phyloP scores from a whole-genome alignment of 2,329 filamentous ascomycete genomes.

The Sclerotinia minor region DNA sequence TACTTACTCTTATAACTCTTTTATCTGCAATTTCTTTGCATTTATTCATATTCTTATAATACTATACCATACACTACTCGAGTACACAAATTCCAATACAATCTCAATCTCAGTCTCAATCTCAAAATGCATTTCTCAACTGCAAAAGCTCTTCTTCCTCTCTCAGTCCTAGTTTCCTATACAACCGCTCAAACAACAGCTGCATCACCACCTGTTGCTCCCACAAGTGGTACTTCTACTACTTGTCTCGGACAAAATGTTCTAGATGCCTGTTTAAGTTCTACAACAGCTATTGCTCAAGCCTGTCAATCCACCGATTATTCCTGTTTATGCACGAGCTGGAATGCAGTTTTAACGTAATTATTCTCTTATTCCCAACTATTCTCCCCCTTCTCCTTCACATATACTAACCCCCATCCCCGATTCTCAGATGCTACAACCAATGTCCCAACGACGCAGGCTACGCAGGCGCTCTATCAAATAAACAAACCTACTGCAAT shows the following conservation, averaged over 20 bases:
- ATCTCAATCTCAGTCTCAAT: background rate
- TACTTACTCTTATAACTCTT: background rate
- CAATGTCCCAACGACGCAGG: constrained; percentile 57
- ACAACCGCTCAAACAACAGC: constrained; percentile 35
- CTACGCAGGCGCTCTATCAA: constrained; percentile 26
- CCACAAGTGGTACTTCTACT: constrained; percentile 4
- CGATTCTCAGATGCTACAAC: constrained; percentile 56
- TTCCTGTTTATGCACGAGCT: constrained; percentile 57
- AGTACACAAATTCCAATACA: background rate
- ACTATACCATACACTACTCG: background rate
- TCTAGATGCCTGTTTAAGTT: constrained; percentile 44
- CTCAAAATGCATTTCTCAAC: constrained; percentile 28
- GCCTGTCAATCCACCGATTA: constrained; percentile 43
- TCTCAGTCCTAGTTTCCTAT: constrained; percentile 38
- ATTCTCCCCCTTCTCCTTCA: background rate
- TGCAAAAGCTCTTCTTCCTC: constrained; percentile 27
- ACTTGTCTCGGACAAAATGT: constrained; percentile 44
- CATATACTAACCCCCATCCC: background rate
- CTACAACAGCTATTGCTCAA: constrained; percentile 42
- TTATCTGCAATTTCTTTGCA: background rate
- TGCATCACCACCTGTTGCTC: constrained; percentile 23
- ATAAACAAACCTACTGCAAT: constrained; percentile 35
- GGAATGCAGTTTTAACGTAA: constrained; percentile 54
- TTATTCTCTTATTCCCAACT: constrained; percentile 21
- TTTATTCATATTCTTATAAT: background rate